phyloP scores from a whole-genome alignment of 225 moss, liverwort and hornwort genomes.

The Pseudoscleropodium purum region DNA sequence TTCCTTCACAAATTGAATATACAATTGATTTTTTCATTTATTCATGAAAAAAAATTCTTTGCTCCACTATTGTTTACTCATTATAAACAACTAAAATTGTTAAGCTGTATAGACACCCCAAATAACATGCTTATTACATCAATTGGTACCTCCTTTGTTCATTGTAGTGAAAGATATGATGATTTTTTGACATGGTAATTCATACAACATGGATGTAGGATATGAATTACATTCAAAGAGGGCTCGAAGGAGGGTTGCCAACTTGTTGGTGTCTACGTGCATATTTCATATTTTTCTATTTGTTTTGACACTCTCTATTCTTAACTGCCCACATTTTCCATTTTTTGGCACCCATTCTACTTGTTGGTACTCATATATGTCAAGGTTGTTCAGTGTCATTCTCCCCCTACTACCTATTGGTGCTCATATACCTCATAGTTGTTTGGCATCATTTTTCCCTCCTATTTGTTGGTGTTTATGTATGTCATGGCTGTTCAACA shows the following conservation, averaged over 20 bases:
- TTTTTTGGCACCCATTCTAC: accelerated
- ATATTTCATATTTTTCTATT: background rate
- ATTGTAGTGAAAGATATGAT: background rate
- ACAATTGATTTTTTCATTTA: background rate
- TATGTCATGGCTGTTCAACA: too few relatives aligned
- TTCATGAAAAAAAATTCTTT: background rate
- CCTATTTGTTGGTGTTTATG: too few relatives aligned
- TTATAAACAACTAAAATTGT: accelerated
- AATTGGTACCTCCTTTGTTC: background rate
- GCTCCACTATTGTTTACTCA: background rate
- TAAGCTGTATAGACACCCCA: accelerated
- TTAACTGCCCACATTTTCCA: background rate
- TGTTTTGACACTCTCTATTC: background rate
- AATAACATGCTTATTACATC: background rate
- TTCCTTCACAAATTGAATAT: background rate
- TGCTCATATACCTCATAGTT: too few relatives aligned
- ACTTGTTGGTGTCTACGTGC: background rate
- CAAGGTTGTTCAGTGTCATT: too few relatives aligned
- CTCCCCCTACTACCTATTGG: too few relatives aligned
- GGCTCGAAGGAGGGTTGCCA: accelerated
- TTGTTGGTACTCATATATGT: too few relatives aligned
- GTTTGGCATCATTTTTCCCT: too few relatives aligned
- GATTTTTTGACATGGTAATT: background rate
- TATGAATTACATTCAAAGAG: accelerated
- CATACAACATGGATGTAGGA: background rate